Conservation (phyloP, 176 grass and related monocot genomes). For the Saccharum spontaneum region DNA sequence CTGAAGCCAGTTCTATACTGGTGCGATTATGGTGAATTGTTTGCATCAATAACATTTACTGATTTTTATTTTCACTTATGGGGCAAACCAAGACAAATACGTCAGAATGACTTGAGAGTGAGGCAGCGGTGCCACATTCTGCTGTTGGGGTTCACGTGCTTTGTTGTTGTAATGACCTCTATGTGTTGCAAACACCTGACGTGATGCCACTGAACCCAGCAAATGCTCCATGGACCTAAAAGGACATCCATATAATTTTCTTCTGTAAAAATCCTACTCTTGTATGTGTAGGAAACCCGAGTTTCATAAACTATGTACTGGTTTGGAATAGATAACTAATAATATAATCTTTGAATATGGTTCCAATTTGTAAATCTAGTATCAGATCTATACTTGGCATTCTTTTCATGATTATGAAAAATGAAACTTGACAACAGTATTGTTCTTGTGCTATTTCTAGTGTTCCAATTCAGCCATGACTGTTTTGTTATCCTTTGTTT, state of each 20-base stretch:
- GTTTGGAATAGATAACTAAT: neutral
- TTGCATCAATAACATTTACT: neutral
- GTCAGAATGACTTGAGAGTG: conserved; percentile 27
- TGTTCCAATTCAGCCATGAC: no score
- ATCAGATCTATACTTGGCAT: neutral
- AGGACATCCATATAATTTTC: conserved; percentile 6
- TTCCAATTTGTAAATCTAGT: neutral
- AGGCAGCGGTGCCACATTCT: conserved; percentile 98
- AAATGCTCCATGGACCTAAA: conserved; percentile 95
- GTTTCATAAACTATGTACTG: neutral
- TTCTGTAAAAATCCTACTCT: conserved; percentile 1
- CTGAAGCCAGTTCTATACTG: neutral
- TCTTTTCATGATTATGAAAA: neutral
- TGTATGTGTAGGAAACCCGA: neutral
- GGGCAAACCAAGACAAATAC: neutral
- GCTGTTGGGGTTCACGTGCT: conserved; percentile 78
- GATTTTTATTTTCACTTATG: neutral
- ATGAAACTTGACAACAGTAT: neutral
- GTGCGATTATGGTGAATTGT: neutral
- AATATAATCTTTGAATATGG: neutral
- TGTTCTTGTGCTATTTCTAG: no score
- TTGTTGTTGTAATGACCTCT: conserved; percentile 69
- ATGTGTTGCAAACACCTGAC: conserved; percentile 77
- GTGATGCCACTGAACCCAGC: conserved; percentile 95
- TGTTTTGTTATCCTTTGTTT: no score